phyloP scores from a whole-genome alignment of 75 land plant genomes.

The Cunninghamia lanceolata region DNA sequence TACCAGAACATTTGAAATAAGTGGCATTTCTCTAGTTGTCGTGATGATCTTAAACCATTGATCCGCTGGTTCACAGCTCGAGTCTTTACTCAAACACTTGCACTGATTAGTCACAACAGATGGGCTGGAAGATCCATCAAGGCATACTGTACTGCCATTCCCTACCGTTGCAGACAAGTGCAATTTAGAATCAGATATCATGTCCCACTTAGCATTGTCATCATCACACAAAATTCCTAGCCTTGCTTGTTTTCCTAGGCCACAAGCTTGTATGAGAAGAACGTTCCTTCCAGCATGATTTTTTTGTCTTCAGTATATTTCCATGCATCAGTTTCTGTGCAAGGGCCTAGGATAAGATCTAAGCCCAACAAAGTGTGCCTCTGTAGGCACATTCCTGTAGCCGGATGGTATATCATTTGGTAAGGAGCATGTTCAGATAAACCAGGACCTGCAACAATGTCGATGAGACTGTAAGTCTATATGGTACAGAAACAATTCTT shows the following conservation, averaged over 20 bases:
- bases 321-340: conserved; percentile 48
- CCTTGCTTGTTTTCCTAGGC: conserved; percentile 22
- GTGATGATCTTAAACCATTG: conserved; percentile 70
- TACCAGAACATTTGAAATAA: not conserved
- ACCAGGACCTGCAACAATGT: conserved; percentile 51
- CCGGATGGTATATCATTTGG: conserved; percentile 65
- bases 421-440: conserved; percentile 17
- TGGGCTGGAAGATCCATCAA: conserved; percentile 35
- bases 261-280: conserved; percentile 39
- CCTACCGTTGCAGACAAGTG: conserved; percentile 32
- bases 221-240: conserved; percentile 35
- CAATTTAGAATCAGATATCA: conserved; percentile 48
- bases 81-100: conserved; percentile 39
- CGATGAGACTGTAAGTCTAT: not conserved
- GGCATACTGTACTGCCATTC: conserved; percentile 32
- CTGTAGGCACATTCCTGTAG: conserved; percentile 48
- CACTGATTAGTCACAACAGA: conserved; percentile 42
- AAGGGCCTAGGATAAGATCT: conserved; percentile 42
- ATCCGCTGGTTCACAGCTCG: conserved; percentile 43
- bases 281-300: conserved; percentile 28
- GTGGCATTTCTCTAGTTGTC: conserved; percentile 21
- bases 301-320: conserved; percentile 29
- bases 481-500: not conserved
- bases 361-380: conserved; percentile 11
- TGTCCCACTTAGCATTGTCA: conserved; percentile 36